phyloP scores from a whole-genome alignment of 805 yeast genomes.

The Kodamaea laetipori region DNA sequence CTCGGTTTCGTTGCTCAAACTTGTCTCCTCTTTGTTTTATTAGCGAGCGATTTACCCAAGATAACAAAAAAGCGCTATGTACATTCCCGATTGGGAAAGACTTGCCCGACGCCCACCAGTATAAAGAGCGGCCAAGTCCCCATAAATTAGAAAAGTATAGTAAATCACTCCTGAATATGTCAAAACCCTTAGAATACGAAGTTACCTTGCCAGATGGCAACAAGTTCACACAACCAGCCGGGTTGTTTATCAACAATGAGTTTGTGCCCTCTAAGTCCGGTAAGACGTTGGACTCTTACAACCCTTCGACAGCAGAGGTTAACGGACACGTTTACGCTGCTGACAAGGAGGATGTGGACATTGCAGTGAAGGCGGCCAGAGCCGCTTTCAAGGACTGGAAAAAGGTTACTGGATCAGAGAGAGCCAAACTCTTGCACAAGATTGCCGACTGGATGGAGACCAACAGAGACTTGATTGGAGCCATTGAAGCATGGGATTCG shows the following conservation, averaged over 20 bases:
- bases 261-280: conserved; percentile 42
- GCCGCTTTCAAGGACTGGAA: conserved; percentile 49
- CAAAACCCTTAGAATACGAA: conserved; percentile 39
- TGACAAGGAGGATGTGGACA: conserved; percentile 43
- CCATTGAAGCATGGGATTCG: conserved; percentile 50
- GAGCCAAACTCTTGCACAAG: conserved; percentile 39
- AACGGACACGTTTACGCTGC: conserved; percentile 46
- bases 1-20: too few relatives aligned
- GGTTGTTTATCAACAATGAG: conserved; percentile 61
- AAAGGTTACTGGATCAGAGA: conserved; percentile 45
- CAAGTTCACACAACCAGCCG: conserved; percentile 58
- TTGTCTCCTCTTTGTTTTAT: too few relatives aligned
- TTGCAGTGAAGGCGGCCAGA: conserved; percentile 42
- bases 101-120: neutral
- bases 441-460: conserved; percentile 38
- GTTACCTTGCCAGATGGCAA: conserved; percentile 53
- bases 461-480: conserved; percentile 35
- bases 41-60: neutral
- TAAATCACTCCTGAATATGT: conserved; percentile 22
- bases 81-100: neutral
- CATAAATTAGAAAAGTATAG: neutral
- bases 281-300: conserved; percentile 42
- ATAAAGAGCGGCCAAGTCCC: conserved; percentile 4
- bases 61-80: conserved; percentile 1
- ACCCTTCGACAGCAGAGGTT: conserved; percentile 46